A percentile compares a stretch with the other conserved stretches of the same genome.
Evolutionary conservation across 208 protist genomes (phyloP).

Genomic region (Trypanosomatidae sp.): DNA sequence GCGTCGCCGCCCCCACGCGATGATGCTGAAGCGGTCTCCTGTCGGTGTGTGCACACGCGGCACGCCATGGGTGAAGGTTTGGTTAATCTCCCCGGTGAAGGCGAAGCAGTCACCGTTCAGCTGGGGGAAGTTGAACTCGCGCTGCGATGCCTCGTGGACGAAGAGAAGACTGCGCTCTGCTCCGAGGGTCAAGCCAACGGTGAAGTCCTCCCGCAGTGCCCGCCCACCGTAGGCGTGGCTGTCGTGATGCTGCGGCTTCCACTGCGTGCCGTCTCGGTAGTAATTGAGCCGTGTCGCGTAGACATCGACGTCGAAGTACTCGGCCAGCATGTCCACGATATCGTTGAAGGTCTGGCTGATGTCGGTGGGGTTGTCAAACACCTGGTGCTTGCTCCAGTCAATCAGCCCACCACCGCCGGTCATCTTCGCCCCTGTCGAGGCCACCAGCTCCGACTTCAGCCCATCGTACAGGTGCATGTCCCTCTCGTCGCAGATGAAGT

Average conservation of each 20-base stretch:
- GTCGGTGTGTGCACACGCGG: conserved; percentile 68
- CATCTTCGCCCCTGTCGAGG: conserved; percentile 61
- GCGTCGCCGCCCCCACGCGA: conserved; percentile 85
- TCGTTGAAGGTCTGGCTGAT: conserved; percentile 86
- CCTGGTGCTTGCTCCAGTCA: conserved; percentile 92
- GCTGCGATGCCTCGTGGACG: conserved; percentile 80
- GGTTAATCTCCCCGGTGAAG: conserved; percentile 90
- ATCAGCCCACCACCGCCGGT: conserved; percentile 65
- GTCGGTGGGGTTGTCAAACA: conserved; percentile 88
- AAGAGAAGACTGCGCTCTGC: conserved; percentile 84
- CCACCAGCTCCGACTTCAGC: conserved; percentile 74
- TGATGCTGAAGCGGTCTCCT: conserved; percentile 90
- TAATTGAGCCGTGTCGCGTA: conserved; percentile 93
- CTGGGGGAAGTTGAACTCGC: conserved; percentile 92
- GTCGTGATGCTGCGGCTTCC: conserved; percentile 95
- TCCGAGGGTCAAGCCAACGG: conserved; percentile 88
- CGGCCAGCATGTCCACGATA: conserved; percentile 82
- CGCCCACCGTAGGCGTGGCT: conserved; percentile 89
- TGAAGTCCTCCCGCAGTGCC: conserved; percentile 87
- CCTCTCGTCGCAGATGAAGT: conserved; percentile 65
- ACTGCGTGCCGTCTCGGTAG: conserved; percentile 90
- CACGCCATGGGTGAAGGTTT: conserved; percentile 89
- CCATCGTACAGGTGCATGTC: conserved; percentile 66
- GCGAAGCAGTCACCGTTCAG: conserved; percentile 93
- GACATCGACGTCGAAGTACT: conserved; percentile 91